Evolutionary conservation across 805 yeast genomes (phyloP).

Genomic region (Scheffersomyces amazonensis): DNA sequence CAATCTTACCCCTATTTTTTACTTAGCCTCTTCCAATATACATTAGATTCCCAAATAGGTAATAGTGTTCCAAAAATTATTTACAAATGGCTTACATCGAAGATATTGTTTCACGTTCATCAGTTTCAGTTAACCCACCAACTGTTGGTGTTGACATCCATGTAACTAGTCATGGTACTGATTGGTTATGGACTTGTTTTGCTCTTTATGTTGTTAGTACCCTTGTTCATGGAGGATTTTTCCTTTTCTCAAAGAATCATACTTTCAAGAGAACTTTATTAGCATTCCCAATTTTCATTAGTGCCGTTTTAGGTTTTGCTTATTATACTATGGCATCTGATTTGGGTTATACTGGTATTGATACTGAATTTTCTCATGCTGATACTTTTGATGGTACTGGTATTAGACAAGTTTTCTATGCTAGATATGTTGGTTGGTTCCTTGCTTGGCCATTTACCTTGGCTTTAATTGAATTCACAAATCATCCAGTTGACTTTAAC

Average conservation of each 20-base stretch:
- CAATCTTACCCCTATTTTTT: constrained; percentile 7
- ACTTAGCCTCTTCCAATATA: not conserved
- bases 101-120: constrained; percentile 11
- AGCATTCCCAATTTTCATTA: constrained; percentile 41
- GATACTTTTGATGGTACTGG: constrained; percentile 24
- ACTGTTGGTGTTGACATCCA: constrained; percentile 45
- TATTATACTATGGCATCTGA: constrained; percentile 58
- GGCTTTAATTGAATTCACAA: constrained; percentile 26
- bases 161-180: constrained; percentile 57
- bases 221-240: constrained; percentile 18
- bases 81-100: constrained; percentile 4
- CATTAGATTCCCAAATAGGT: not conserved
- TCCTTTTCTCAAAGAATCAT: constrained; percentile 19
- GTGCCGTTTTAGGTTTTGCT: constrained; percentile 42
- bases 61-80: not conserved
- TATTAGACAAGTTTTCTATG: constrained; percentile 54
- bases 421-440: constrained; percentile 58
- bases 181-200: constrained; percentile 68
- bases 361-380: constrained; percentile 49
- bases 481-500: constrained; percentile 24
- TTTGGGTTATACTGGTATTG: constrained; percentile 51
- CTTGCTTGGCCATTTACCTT: constrained; percentile 47
- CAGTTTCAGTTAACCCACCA: constrained; percentile 47
- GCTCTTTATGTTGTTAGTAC: constrained; percentile 43
- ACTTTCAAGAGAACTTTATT: constrained; percentile 31